Evolutionary conservation across 73 alveolate species (phyloP), one percentile per base, ranked within the genome.

Genomic region (Paramecium primaurelia): DNA sequence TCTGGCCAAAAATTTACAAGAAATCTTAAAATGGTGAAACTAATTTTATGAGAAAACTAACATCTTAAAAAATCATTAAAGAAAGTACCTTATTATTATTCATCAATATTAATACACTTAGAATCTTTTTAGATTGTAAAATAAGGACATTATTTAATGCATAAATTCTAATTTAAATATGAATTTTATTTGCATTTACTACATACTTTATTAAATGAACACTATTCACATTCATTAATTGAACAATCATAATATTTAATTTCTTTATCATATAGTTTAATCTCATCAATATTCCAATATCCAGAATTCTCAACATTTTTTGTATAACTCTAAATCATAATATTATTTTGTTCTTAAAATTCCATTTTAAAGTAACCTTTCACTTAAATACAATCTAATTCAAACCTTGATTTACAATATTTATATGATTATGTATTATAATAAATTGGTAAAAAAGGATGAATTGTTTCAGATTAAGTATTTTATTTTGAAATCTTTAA

Each of bases 131-230:
- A 54, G 6, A 54, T 25, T 54, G 69, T 54, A 54, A 18, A 54
- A 54, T 64, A 64, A 64, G 84, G 84, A 64, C 84, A 64, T 64
- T 64, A 20, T 64, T 64, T 64, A 28, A 64, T 64, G 47, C 84
- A 64, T 28, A 4, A 14, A 64, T 64, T 64, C 4, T 64, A 51
- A 64, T 64, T 30, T 18, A 64, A 64, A 64, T 28, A 64, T 1
- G 26, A 8, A 64, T 64, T 34, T 34, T 14, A 5, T 8, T 64
- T 32, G 12, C 84, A 64, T 64, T 32, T 6, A 32, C 12, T 28
- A 64, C 84, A 64, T 14, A 32, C 30, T 14, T 64, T 1, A 26
- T 64, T 64, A 64, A 32, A 64, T 32, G 84, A 64, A 8, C 84
- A 64, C 12, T 28, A 11, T 64, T 28, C 51, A 28, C 84, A 64